Evolutionary conservation across 768 basidiomycete genomes (phyloP).

Genomic region (Gyrodon lividus): DNA sequence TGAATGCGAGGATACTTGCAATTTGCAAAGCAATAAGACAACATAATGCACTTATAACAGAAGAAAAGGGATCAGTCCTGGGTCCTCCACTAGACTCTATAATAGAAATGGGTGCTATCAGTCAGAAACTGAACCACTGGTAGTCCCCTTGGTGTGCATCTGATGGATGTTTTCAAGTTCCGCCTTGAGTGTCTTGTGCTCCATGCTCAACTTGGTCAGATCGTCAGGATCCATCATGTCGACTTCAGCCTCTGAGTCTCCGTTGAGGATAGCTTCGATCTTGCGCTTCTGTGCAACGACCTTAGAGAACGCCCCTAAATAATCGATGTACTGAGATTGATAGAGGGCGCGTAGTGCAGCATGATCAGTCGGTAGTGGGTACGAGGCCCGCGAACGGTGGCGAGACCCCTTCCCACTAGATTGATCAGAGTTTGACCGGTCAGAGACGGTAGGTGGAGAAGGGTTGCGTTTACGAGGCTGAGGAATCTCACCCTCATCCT

Average conservation of each 20-base stretch:
- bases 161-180: conserved; percentile 53
- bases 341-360: conserved; percentile 54
- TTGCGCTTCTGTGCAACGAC: conserved; percentile 50
- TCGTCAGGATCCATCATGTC: conserved; percentile 57
- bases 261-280: conserved; percentile 51
- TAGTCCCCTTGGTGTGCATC: conserved; percentile 32
- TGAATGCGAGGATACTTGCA: background rate
- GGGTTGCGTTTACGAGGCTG: conserved; percentile 26
- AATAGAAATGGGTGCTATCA: conserved; percentile 2
- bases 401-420: conserved; percentile 15
- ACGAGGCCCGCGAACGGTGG: conserved; percentile 33
- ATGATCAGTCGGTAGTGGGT: conserved; percentile 45
- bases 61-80: background rate
- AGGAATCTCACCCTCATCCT: conserved; percentile 50
- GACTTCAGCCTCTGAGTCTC: conserved; percentile 54
- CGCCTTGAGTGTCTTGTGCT: conserved; percentile 47
- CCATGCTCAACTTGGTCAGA: conserved; percentile 41
- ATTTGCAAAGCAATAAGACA: background rate
- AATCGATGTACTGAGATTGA: conserved; percentile 48
- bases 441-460: conserved; percentile 28
- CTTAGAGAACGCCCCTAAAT: conserved; percentile 46
- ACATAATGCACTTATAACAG: background rate
- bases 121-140: conserved; percentile 7
- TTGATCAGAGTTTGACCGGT: conserved; percentile 21
- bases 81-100: too few species aligned